phyloP scores from a whole-genome alignment of 164 flowering plant genomes.

The Chloranthus sessilifolius region DNA sequence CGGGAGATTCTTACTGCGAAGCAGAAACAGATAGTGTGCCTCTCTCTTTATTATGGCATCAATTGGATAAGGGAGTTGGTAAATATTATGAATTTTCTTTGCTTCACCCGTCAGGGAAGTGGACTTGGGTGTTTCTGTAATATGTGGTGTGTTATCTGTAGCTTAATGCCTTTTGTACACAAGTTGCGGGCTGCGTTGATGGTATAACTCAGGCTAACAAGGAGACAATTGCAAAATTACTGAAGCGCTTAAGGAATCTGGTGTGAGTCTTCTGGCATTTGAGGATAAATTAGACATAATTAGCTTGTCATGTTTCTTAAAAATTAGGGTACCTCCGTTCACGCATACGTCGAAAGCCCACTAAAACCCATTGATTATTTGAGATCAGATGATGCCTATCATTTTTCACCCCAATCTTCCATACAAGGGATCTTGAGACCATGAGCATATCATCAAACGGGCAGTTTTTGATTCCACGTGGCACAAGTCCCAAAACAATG shows the following conservation, averaged over 20 bases:
- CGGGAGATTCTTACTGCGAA: conserved; percentile 52
- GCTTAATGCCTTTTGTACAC: conserved; percentile 83
- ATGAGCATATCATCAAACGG: too few relatives aligned
- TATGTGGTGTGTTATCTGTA: conserved; percentile 18
- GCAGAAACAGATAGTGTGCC: conserved; percentile 57
- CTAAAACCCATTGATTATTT: too few relatives aligned
- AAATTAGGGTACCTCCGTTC: too few relatives aligned
- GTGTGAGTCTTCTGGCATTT: conserved; percentile 43
- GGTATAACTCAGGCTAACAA: conserved; percentile 52
- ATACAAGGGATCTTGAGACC: too few relatives aligned
- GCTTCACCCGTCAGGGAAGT: neutral
- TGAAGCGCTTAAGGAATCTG: conserved; percentile 76
- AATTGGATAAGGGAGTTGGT: conserved; percentile 91
- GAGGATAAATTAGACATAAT: neutral
- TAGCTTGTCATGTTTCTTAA: neutral
- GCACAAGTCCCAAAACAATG: too few relatives aligned
- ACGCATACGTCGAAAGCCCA: too few relatives aligned
- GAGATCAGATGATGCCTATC: too few relatives aligned
- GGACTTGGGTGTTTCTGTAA: neutral
- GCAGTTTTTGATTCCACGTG: too few relatives aligned
- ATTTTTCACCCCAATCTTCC: too few relatives aligned
- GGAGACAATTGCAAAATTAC: conserved; percentile 54
- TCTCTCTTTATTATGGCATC: conserved; percentile 66
- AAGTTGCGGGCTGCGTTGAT: conserved; percentile 50
- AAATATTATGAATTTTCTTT: conserved; percentile 11